Conservation (phyloP, 352 stramenopile species). For the Plasmopara viticola region DNA sequence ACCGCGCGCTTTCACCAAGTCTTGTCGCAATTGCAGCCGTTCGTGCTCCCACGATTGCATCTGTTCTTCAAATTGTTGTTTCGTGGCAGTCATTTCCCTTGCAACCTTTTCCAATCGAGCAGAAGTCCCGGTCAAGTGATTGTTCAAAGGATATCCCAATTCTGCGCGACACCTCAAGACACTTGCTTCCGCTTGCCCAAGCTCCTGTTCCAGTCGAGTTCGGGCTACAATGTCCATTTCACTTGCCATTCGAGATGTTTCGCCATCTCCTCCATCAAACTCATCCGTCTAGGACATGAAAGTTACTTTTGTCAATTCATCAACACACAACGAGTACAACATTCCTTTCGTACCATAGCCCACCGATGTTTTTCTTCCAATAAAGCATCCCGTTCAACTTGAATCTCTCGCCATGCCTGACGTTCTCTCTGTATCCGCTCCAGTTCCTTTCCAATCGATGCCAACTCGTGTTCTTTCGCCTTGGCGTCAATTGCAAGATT, state of each 20-base stretch:
- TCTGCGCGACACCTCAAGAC: constrained; percentile 69
- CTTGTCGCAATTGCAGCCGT: constrained; percentile 49
- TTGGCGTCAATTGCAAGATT: constrained; percentile 41
- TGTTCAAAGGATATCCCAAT: constrained; percentile 68
- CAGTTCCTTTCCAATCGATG: constrained; percentile 43
- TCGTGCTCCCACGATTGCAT: constrained; percentile 48
- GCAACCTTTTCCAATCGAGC: constrained; percentile 70
- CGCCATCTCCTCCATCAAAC: constrained; percentile 38
- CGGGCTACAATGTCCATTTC: constrained; percentile 46
- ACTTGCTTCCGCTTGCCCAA: constrained; percentile 61
- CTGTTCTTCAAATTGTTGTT: constrained; percentile 68
- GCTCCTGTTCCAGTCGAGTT: constrained; percentile 56
- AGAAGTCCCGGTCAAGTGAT: constrained; percentile 66
- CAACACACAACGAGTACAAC: background rate
- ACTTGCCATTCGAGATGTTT: constrained; percentile 17
- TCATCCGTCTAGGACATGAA: constrained; percentile 45
- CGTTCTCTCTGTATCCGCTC: constrained; percentile 72
- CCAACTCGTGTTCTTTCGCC: constrained; percentile 45
- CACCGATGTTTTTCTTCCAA: constrained; percentile 82
- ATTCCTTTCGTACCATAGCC: constrained; percentile 54
- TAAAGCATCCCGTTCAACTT: constrained; percentile 68
- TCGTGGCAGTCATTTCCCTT: constrained; percentile 57
- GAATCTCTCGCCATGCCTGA: constrained; percentile 68
- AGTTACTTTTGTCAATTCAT: background rate
- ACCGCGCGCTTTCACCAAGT: constrained; percentile 69